Conservation (phyloP, 805 yeast genomes). For the Candida silvicultrix region DNA sequence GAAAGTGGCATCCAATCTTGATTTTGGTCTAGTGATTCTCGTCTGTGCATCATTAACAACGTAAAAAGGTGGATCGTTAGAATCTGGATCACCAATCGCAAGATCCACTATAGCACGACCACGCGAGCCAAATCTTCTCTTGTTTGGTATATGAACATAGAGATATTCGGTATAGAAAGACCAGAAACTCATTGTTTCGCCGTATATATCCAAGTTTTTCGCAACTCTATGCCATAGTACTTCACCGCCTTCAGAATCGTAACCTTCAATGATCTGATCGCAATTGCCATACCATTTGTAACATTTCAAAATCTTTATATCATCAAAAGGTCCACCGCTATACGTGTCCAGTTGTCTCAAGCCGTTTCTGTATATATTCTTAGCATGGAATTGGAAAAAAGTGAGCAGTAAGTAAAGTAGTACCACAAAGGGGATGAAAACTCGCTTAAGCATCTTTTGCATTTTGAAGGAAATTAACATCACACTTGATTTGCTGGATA, state of each 20-base stretch:
- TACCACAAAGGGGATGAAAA: conserved; percentile 10
- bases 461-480: neutral
- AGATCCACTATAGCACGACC: conserved; percentile 36
- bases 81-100: conserved; percentile 29
- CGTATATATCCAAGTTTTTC: conserved; percentile 19
- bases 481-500: too few relatives aligned
- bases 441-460: conserved; percentile 3
- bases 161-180: conserved; percentile 19
- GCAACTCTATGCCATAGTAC: conserved; percentile 21
- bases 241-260: conserved; percentile 1
- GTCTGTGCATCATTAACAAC: conserved; percentile 29
- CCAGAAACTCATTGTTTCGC: conserved; percentile 10
- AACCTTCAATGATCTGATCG: conserved; percentile 16
- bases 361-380: conserved; percentile 15
- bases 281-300: conserved; percentile 25
- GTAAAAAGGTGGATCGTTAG: conserved; percentile 31
- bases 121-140: conserved; percentile 5
- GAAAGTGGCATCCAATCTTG: conserved; percentile 16
- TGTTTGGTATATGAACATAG: conserved; percentile 19
- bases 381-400: conserved; percentile 14
- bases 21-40: conserved; percentile 20
- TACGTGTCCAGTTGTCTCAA: conserved; percentile 15
- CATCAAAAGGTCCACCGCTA: conserved; percentile 25
- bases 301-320: conserved; percentile 23
- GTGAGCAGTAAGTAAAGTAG: conserved; percentile 8